phyloP scores from a whole-genome alignment of 1,284 basidiomycete species.

The Stereum hirsutum region DNA sequence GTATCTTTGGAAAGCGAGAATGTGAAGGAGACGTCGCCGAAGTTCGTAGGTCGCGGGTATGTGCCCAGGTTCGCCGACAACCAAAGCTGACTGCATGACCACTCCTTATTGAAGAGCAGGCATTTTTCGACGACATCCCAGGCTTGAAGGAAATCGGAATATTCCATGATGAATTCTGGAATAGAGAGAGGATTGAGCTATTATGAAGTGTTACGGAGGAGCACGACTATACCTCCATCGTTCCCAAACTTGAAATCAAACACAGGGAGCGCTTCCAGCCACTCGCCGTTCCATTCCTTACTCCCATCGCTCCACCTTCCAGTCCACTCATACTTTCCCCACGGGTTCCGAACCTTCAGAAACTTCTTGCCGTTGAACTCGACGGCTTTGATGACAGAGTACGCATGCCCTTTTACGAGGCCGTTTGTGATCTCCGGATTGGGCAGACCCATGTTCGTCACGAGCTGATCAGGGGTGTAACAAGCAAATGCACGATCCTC shows the following conservation, averaged over 20 bases:
- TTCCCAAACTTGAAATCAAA: neutral
- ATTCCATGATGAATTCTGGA: too few relatives aligned
- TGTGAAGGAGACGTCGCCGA: neutral
- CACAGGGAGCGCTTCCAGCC: neutral
- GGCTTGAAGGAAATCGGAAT: neutral
- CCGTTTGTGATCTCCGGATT: too few relatives aligned
- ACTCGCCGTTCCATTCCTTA: neutral
- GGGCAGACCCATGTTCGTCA: too few relatives aligned
- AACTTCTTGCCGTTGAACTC: neutral
- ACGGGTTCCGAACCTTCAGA: neutral
- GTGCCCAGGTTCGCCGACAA: too few relatives aligned
- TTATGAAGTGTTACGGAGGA: too few relatives aligned
- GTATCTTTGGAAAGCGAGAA: too few relatives aligned
- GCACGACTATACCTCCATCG: too few relatives aligned
- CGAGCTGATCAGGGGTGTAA: too few relatives aligned
- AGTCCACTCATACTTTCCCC: neutral
- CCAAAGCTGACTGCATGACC: neutral
- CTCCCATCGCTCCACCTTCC: neutral
- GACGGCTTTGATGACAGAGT: neutral
- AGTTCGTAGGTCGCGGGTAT: too few relatives aligned
- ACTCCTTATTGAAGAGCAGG: neutral
- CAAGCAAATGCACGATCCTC: neutral
- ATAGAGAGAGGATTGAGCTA: too few relatives aligned
- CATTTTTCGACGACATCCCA: neutral
- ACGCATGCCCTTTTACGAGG: neutral